Conservation (phyloP, 306 rosid genomes). For the Gillenia trifoliata region DNA sequence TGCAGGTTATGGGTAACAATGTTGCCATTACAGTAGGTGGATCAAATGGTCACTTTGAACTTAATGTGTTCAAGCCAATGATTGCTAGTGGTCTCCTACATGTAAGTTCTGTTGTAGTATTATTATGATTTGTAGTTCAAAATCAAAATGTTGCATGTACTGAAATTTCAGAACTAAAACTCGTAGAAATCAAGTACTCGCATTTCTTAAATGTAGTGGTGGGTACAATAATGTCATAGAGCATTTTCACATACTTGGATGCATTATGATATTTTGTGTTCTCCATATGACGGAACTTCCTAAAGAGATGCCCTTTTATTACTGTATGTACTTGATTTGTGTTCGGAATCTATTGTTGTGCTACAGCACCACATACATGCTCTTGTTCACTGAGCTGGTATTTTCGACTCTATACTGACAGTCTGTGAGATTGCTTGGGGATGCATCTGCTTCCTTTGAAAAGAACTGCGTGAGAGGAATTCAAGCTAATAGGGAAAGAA, state of each 20-base stretch:
- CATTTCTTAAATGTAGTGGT: neutral
- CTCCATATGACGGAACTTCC: neutral
- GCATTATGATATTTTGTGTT: neutral
- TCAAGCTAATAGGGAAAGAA: conserved; percentile 90
- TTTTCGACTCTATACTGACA: conserved; percentile 28
- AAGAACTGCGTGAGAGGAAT: conserved; percentile 97
- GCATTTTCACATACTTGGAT: neutral
- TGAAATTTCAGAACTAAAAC: neutral
- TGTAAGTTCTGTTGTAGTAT: conserved; percentile 41
- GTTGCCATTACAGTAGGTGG: conserved; percentile 93
- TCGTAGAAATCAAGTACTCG: neutral
- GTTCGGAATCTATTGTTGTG: conserved; percentile 3
- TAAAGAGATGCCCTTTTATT: neutral
- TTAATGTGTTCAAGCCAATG: conserved; percentile 94
- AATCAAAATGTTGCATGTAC: neutral
- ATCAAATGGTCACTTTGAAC: conserved; percentile 97
- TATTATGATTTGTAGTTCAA: neutral
- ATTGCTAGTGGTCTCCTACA: conserved; percentile 78
- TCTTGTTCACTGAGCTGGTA: neutral
- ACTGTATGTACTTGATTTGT: conserved; percentile 6
- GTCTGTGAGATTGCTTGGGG: conserved; percentile 94
- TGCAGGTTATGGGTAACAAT: conserved; percentile 96
- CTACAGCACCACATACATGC: conserved; percentile 1
- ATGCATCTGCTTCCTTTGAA: conserved; percentile 89
- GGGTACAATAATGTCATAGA: neutral